Evolutionary conservation across 768 basidiomycete species (phyloP).

Genomic region (Podaxis sp.): DNA sequence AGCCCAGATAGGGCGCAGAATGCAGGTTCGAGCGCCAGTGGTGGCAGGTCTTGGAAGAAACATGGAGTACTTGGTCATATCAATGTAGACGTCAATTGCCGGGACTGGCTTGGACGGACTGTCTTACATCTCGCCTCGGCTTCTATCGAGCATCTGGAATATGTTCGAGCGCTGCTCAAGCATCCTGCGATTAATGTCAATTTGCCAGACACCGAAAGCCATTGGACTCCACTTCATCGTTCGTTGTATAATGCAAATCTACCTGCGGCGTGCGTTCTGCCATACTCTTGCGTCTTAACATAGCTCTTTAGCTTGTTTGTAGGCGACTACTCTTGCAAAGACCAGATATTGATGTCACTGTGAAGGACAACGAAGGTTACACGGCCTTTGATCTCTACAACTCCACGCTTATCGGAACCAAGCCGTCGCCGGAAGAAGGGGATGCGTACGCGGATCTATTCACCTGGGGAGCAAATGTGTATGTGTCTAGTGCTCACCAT

Average conservation of each 20-base stretch:
- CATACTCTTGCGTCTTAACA: conserved; percentile 11
- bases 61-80: conserved; percentile 38
- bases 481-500: conserved; percentile 12
- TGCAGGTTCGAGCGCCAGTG: conserved; percentile 41
- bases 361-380: conserved; percentile 88
- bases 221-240: conserved; percentile 90
- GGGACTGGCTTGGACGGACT: conserved; percentile 71
- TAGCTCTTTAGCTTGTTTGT: neutral
- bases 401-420: conserved; percentile 77
- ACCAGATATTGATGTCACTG: conserved; percentile 63
- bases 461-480: conserved; percentile 89
- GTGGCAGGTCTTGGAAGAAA: conserved; percentile 59
- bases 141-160: conserved; percentile 70
- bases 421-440: conserved; percentile 38
- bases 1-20: conserved; percentile 36
- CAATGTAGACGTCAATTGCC: conserved; percentile 63
- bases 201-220: conserved; percentile 75
- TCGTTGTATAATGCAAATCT: conserved; percentile 82
- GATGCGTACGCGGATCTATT: conserved; percentile 59
- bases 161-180: conserved; percentile 70
- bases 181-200: conserved; percentile 82
- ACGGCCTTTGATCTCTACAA: conserved; percentile 94
- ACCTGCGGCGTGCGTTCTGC: conserved; percentile 55
- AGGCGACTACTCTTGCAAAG: conserved; percentile 64
- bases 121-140: conserved; percentile 82